phyloP scores from a whole-genome alignment of 2,329 filamentous ascomycete genomes.

The Myrmaecium sp. region DNA sequence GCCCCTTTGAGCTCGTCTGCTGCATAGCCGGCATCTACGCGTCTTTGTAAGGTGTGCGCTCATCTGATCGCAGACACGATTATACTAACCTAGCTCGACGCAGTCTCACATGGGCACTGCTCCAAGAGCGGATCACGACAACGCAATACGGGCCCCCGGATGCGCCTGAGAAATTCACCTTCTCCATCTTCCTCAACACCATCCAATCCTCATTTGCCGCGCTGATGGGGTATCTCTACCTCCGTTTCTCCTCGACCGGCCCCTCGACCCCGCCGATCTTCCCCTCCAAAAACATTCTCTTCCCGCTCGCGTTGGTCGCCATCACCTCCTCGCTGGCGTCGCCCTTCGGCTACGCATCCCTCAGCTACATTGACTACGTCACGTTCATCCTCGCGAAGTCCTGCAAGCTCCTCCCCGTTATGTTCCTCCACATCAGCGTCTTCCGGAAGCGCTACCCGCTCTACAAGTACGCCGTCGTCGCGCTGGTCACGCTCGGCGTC shows the following conservation, averaged over 20 bases:
- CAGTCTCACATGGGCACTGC: conserved; percentile 81
- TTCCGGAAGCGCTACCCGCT: conserved; percentile 81
- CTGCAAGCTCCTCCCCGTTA: conserved; percentile 97
- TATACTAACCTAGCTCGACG: conserved; percentile 2
- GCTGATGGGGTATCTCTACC: conserved; percentile 65
- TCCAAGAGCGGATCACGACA: conserved; percentile 95
- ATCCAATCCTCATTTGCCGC: conserved; percentile 85
- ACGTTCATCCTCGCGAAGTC: conserved; percentile 95
- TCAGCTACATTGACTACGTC: conserved; percentile 92
- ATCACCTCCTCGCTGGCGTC: conserved; percentile 76
- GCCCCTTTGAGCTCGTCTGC: conserved; percentile 59
- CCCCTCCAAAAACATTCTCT: conserved; percentile 56
- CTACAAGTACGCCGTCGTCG: conserved; percentile 91
- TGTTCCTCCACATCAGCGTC: conserved; percentile 86
- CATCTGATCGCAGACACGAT: not conserved
- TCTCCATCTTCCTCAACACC: conserved; percentile 89
- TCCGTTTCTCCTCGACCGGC: conserved; percentile 40
- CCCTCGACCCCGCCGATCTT: conserved; percentile 44
- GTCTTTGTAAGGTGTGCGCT: conserved; percentile 52
- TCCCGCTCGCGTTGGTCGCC: conserved; percentile 68
- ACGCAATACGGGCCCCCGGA: conserved; percentile 56
- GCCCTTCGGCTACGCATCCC: conserved; percentile 87
- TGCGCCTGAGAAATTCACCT: conserved; percentile 63
- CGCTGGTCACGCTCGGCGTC: conserved; percentile 79
- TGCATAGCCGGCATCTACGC: conserved; percentile 93